Evolutionary conservation across 805 yeast species (phyloP), one percentile per base, ranked within the genome.

Genomic region (Metschnikowia vanudenii): DNA sequence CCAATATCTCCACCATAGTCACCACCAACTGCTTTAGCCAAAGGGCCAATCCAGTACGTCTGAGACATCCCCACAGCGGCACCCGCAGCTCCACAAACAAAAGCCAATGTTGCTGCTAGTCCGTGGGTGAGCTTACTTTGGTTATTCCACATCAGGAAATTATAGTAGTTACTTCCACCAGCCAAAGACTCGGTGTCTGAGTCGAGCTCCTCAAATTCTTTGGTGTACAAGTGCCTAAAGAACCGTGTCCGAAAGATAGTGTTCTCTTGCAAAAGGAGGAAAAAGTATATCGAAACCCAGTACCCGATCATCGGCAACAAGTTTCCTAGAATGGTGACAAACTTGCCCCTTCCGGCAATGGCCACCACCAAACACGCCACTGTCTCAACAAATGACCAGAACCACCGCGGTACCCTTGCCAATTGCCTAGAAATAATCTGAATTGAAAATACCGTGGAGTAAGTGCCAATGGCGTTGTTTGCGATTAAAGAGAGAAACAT

Each of bases 281-380:
- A 76, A 56, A 84, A 79, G 63, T 88, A 89, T 68, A 88, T 86
- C 47, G 91, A 80, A 46, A 87, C 79, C 96, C 96, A 88, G 67
- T 88, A 88, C 1, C 96, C 96, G 48, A 88, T 78, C 96, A 88
- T 88, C 9, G 96, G 96, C 57, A 88, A 69, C 65, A 88, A 88
- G 58, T 88, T 88, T 10, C 88, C 81, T 54, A 88, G 69, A 49
- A 89, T 87, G 3, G 80, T 73, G 47, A 88, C 73, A 61, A 89
- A 85, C 55, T 83, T 82, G 60, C 84, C 69, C 56, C 85, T 75
- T 10, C 96, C 96, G 18, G 79, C 91, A 48, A 88, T 67, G 1
- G 96, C 83, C 61, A 88, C 77, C 3, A 84, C 80, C 51, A 86
- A 69, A 57, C 82, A 85, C 19, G 85, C 67, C 1, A 71, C 76